Evolutionary conservation across 768 basidiomycete genomes (phyloP), one percentile per base, ranked within the genome.

Genomic region (Gymnopilus dilepis): DNA sequence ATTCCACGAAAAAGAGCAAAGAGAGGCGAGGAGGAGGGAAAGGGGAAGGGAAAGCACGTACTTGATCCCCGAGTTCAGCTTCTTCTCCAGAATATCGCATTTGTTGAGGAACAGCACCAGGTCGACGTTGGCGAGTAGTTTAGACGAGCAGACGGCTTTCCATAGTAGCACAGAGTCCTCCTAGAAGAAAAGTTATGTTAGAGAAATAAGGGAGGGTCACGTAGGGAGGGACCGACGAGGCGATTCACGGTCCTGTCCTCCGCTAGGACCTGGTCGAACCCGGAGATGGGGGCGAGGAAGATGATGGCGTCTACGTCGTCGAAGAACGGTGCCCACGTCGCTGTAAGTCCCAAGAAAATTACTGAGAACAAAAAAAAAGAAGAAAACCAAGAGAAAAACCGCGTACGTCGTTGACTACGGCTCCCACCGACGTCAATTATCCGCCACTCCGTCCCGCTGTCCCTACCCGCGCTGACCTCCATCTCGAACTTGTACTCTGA

Each of bases 121-220:
- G 67, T 93, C 91, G 51, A 94, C 93, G 58, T 84, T 85, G 6
- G 87, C 88, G 0, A 95, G 82, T 8, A 94, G 83, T 74, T 87
- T 92, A 77, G 92, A 93, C 12, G 87, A 86, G 74, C 93, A 94
- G 15, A 94, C 84, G 4, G 89, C 84, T 74, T 92, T 93, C 92
- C 92, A 95, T 0, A 95, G 80, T n/a, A 93, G 78, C n/a, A 94
- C 90, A 2, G 89, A 91, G 70, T 95, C 93, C 75, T 92, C 90
- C 88, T 89, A 57, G 19, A 69, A 61, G 21, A 41, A 54, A 21
- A 15, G n/a, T n/a, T n/a, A n/a, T 9, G 31, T 53, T 38, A 57
- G 57, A 55, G 17, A 1, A 11, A 21, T 31, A 22, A 34, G 8
- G 19, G 4, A 48, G 54, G 34, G 13, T 21, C 38, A 54, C 41